phyloP scores from a whole-genome alignment of 257 asterid species.

The Lithospermum erythrorhizon region DNA sequence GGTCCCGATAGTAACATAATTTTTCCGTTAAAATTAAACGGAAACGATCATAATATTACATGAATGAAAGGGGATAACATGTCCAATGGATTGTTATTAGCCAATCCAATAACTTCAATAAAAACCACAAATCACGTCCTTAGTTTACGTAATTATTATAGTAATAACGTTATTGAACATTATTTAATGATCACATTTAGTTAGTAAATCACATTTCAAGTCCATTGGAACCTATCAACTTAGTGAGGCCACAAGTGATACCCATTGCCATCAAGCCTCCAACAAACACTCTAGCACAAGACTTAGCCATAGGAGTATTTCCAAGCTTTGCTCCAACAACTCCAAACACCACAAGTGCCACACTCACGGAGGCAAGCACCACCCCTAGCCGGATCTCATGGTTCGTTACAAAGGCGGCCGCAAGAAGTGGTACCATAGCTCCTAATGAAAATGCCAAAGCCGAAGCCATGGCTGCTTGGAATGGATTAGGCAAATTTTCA shows the following conservation, averaged over 20 bases:
- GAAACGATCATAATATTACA: no score
- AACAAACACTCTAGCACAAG: constrained; percentile 42
- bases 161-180: neutral
- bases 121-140: neutral
- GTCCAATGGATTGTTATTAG: no score
- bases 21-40: no score
- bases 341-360: constrained; percentile 49
- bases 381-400: constrained; percentile 35
- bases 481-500: constrained; percentile 51
- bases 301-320: constrained; percentile 25
- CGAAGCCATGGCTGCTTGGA: constrained; percentile 54
- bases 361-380: constrained; percentile 37
- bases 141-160: no score
- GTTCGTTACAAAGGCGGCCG: constrained; percentile 44
- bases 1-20: no score
- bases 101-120: neutral
- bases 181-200: neutral
- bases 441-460: constrained; percentile 53
- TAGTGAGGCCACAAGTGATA: constrained; percentile 58
- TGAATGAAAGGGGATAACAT: no score
- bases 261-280: constrained; percentile 88
- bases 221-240: constrained; percentile 35
- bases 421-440: constrained; percentile 47
- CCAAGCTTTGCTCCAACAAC: constrained; percentile 52
- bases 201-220: constrained; percentile 22